These are phyloP conservation scores for Strobilomyces confusus DNA, from an alignment of 768 basidiomycete genomes.

Conservation along the genomic window DNA sequence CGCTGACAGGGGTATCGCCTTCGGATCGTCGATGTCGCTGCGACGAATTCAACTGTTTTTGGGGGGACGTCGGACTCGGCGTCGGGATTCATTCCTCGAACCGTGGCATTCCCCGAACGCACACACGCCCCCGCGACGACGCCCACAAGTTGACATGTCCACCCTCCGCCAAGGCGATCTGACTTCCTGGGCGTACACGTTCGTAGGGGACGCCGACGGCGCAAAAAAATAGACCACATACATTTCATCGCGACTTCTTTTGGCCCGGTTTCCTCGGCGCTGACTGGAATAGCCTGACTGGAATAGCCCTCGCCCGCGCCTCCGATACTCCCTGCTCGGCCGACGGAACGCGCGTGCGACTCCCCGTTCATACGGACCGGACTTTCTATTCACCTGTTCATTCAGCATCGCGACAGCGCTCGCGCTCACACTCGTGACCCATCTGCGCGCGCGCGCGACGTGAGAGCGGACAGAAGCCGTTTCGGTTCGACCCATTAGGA, in stretches of 20 bases:
- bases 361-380: conserved; percentile 15
- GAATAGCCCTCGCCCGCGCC: background rate
- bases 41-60: background rate
- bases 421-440: background rate
- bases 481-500: conserved; percentile 12
- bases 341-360: background rate
- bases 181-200: background rate
- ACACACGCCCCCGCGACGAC: background rate
- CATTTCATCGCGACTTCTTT: background rate
- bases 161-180: background rate
- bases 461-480: conserved; percentile 7
- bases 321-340: background rate
- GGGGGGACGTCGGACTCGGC: background rate
- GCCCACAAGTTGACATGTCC: background rate
- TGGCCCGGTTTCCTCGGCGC: background rate
- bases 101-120: background rate
- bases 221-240: background rate
- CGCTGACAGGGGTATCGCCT: background rate
- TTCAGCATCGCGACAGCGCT: background rate
- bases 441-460: background rate
- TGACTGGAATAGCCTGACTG: background rate
- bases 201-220: too few species aligned
- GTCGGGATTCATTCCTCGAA: background rate
- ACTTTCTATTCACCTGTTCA: conserved; percentile 2
- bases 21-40: background rate